Evolutionary conservation across 129 eudicot genomes (phyloP), one percentile per base, ranked within the genome.

Genomic region (Kitagawia praeruptora): DNA sequence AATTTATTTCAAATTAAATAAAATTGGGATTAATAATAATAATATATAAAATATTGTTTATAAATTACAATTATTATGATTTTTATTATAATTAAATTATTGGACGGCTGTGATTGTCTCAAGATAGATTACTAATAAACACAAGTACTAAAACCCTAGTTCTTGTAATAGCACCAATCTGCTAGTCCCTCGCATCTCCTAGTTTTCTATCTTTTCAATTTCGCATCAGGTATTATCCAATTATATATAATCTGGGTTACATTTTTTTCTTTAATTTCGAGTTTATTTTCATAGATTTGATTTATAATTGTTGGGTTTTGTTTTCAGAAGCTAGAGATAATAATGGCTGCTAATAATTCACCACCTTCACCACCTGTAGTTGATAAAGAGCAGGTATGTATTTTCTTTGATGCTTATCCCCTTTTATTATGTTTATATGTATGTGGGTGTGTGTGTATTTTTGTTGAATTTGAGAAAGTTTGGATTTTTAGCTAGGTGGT

Each of bases 321-420:
- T 28, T 34, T 34, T 21, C 45, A 71, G 77, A 39, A 34, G 6
- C 11, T 25, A 8, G n/a, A 14, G 61, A 42, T 76, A 0, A 61
- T 3, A 79, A 85, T 85, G 89, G 89, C 88, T 49, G 86, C 92
- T 58, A 79, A 81, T 79, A 78, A 70, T 78, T 45, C 83, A 81
- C 85, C 86, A 14, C 56, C 77, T 78, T 45, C 83, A 81, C 85
- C 86, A 14, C 56, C 77, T 9, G 73, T 78, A 23, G 31, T 84
- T 40, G 86, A 82, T 77, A 88, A 80, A 73, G 89, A 86, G 54
- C 88, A 84, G 89, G 92, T 88, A 58, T 79, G 37, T 49, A 2
- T 25, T 7, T 49, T 54, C 2, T 58, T 23, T 58, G 0, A 58
- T 23, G 67, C 14, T 56, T 58, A 23, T 2, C 21, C 51, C 31